Conservation (phyloP, 192 early-diverging fungal species). For the Linnemannia elongata region DNA sequence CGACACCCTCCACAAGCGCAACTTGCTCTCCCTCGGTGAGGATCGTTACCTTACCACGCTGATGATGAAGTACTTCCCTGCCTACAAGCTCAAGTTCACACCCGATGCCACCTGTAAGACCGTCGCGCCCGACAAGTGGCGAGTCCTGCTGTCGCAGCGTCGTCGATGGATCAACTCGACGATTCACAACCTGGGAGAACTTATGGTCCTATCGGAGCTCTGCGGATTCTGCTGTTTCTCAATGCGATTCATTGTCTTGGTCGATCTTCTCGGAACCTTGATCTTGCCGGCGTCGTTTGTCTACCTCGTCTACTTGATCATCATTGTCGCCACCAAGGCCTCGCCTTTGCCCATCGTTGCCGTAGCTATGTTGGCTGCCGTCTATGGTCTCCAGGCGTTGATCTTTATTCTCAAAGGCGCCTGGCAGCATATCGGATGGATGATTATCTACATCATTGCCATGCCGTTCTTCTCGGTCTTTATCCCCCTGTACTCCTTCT, state of each 20-base stretch:
- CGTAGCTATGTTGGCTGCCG: conserved; percentile 82
- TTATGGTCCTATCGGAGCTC: conserved; percentile 82
- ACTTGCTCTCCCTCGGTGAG: conserved; percentile 95
- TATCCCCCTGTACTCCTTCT: conserved; percentile 81
- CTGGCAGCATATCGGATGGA: conserved; percentile 93
- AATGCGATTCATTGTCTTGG: conserved; percentile 95
- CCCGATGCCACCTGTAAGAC: conserved; percentile 94
- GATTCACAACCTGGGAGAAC: conserved; percentile 86
- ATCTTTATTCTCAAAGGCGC: conserved; percentile 83
- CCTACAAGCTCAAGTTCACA: conserved; percentile 91
- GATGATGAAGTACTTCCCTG: conserved; percentile 97
- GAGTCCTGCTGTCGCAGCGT: conserved; percentile 94
- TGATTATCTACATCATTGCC: conserved; percentile 88
- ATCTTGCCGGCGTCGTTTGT: conserved; percentile 91
- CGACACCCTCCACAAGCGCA: conserved; percentile 97
- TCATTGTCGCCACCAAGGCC: conserved; percentile 66
- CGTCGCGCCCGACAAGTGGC: conserved; percentile 92
- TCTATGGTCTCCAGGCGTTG: conserved; percentile 90
- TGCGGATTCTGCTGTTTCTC: conserved; percentile 92
- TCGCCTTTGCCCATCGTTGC: conserved; percentile 82
- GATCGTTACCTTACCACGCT: conserved; percentile 95
- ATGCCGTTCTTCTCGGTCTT: conserved; percentile 84
- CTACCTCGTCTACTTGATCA: conserved; percentile 90
- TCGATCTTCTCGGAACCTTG: conserved; percentile 93
- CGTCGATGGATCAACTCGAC: conserved; percentile 98